Evolutionary conservation across 2,329 filamentous ascomycete genomes (phyloP).

Genomic region (Aspergillus tanneri): DNA sequence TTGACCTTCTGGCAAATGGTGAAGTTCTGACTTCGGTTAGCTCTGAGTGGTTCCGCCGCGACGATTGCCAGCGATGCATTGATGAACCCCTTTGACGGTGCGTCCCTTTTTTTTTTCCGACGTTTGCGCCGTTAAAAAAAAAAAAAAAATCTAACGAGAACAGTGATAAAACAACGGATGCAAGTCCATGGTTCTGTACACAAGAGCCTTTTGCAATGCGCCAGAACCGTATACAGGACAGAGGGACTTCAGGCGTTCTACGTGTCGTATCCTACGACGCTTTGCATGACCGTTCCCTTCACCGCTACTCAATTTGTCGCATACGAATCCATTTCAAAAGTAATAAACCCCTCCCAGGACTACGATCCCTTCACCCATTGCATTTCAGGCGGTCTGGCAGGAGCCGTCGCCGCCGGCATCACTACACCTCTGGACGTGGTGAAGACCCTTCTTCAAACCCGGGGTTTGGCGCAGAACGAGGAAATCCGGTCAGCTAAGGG

Average conservation of each 20-base stretch:
- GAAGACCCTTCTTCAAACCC: conserved; percentile 94
- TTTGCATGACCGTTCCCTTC: conserved; percentile 98
- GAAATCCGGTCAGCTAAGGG: conserved; percentile 85
- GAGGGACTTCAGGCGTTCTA: conserved; percentile 94
- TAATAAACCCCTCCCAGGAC: conserved; percentile 74
- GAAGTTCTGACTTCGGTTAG: conserved; percentile 53
- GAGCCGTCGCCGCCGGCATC: conserved; percentile 86
- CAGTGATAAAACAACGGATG: conserved; percentile 99
- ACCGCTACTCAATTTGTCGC: conserved; percentile 96
- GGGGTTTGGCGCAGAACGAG: conserved; percentile 75
- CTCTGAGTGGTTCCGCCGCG: conserved; percentile 86
- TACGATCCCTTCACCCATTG: conserved; percentile 97
- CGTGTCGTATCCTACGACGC: conserved; percentile 94
- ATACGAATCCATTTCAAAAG: conserved; percentile 93
- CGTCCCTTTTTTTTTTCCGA: conserved; percentile 35
- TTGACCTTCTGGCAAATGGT: neutral
- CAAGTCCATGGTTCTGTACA: conserved; percentile 96
- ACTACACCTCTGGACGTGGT: conserved; percentile 98
- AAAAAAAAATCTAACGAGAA: neutral
- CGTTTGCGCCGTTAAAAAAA: neutral
- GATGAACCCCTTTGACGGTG: conserved; percentile 99
- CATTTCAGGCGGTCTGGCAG: conserved; percentile 84
- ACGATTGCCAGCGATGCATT: conserved; percentile 97
- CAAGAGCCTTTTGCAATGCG: conserved; percentile 82
- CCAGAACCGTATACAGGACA: conserved; percentile 77